phyloP scores from a whole-genome alignment of 169 alveolate species.

The Perkinsus olseni region DNA sequence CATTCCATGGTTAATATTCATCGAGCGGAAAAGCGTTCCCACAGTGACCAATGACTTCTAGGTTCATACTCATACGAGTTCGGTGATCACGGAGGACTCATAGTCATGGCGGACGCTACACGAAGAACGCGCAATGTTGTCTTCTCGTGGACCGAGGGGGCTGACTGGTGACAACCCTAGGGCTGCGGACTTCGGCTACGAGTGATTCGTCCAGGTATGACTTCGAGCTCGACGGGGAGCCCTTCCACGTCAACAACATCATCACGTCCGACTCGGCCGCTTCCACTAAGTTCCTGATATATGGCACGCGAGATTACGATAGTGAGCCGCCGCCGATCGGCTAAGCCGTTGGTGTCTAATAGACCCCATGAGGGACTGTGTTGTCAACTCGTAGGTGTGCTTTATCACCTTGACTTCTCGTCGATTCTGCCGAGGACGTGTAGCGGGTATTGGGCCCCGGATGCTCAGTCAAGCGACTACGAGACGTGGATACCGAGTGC shows the following conservation, averaged over 20 bases:
- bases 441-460: constrained; percentile 79
- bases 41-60: no score
- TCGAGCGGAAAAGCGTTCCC: no score
- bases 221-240: constrained; percentile 57
- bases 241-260: constrained; percentile 76
- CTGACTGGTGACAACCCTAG: constrained; percentile 60
- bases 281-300: constrained; percentile 74
- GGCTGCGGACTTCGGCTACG: not conserved
- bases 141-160: constrained; percentile 83
- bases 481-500: constrained; percentile 89
- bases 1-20: no score
- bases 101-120: constrained; percentile 83
- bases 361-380: not conserved
- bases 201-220: constrained; percentile 29
- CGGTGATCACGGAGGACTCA: constrained; percentile 91
- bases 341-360: no score
- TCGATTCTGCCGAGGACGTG: constrained; percentile 80
- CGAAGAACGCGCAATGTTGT: constrained; percentile 67
- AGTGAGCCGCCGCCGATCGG: not conserved
- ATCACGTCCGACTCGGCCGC: constrained; percentile 83
- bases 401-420: constrained; percentile 77
- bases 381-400: constrained; percentile 54
- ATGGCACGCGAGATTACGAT: constrained; percentile 63
- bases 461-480: constrained; percentile 76
- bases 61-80: constrained; percentile 89